A percentile compares a stretch with the other conserved stretches of the same genome.
These are phyloP conservation scores for Pseudovirgaria hyperparasitica DNA, from an alignment of 2,329 filamentous ascomycete genomes.

Conservation along the genomic window DNA sequence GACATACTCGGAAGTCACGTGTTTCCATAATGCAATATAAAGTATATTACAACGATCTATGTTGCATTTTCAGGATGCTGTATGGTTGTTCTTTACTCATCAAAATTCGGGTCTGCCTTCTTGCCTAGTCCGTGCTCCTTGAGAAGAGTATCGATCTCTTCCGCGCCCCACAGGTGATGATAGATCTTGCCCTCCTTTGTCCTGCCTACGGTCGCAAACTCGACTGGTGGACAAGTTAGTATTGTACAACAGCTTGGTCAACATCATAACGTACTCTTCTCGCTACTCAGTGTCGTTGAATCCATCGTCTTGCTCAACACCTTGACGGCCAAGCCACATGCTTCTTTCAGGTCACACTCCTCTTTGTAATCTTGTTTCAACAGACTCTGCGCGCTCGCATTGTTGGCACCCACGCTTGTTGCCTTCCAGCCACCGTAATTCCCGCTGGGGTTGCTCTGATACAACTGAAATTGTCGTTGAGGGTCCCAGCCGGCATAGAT, in stretches of 20 bases:
- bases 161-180: slow-evolving; percentile 91
- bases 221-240: slow-evolving; percentile 47
- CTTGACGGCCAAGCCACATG: slow-evolving; percentile 94
- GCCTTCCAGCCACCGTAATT: slow-evolving; percentile 99
- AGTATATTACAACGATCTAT: too few relatives aligned
- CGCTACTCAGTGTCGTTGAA: slow-evolving; percentile 93
- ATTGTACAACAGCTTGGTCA: slow-evolving; percentile 3
- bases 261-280: slow-evolving; percentile 67
- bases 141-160: slow-evolving; percentile 87
- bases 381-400: slow-evolving; percentile 90
- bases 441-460: slow-evolving; percentile 95
- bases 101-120: slow-evolving; percentile 24
- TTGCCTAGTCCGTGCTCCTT: slow-evolving; percentile 95
- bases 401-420: slow-evolving; percentile 94
- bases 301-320: slow-evolving; percentile 99
- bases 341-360: slow-evolving; percentile 90
- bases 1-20: too few relatives aligned
- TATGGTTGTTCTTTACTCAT: too few relatives aligned
- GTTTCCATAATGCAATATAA: too few relatives aligned
- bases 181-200: slow-evolving; percentile 95
- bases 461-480: slow-evolving; percentile 93
- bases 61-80: too few relatives aligned
- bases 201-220: slow-evolving; percentile 95
- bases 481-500: slow-evolving; percentile 98
- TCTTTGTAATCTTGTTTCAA: slow-evolving; percentile 99